Percentiles rank a stretch among this genome's conserved stretches.
Evolutionary conservation across 1,284 basidiomycete species (phyloP).

Genomic region (Vanrija sp.): DNA sequence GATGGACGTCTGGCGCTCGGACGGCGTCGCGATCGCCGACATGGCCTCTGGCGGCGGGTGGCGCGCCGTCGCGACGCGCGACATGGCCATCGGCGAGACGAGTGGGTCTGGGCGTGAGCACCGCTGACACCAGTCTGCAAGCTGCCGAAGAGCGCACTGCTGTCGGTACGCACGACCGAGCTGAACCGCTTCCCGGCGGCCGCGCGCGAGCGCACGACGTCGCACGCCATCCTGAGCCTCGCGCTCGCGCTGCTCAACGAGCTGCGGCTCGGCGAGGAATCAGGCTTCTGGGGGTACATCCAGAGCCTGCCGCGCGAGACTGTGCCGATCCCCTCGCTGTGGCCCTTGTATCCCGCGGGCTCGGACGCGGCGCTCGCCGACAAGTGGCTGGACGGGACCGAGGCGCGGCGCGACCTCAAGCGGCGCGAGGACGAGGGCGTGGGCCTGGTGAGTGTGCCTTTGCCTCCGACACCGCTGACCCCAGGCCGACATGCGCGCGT

Average conservation of each 20-base stretch:
- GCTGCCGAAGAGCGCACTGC: slow-evolving; percentile 43
- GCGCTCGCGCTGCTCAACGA: slow-evolving; percentile 48
- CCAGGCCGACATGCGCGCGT: slow-evolving; percentile 32
- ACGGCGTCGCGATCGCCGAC: slow-evolving; percentile 13
- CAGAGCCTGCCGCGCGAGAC: slow-evolving; percentile 42
- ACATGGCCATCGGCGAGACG: slow-evolving; percentile 18
- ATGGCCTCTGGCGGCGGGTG: slow-evolving; percentile 24
- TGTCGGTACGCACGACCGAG: slow-evolving; percentile 37
- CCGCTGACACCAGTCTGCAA: slow-evolving; percentile 33
- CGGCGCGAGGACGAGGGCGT: slow-evolving; percentile 31
- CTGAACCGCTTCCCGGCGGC: slow-evolving; percentile 10
- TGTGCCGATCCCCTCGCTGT: slow-evolving; percentile 42
- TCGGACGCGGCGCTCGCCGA: slow-evolving; percentile 32
- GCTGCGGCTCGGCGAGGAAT: slow-evolving; percentile 33
- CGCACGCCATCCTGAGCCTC: slow-evolving; percentile 39
- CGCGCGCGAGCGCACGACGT: slow-evolving; percentile 4
- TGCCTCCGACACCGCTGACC: neutral
- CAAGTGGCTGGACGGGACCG: slow-evolving; percentile 40
- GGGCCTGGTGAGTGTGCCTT: slow-evolving; percentile 33
- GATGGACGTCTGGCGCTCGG: slow-evolving; percentile 9
- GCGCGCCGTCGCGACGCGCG: slow-evolving; percentile 12
- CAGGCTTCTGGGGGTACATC: slow-evolving; percentile 46
- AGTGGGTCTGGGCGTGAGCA: slow-evolving; percentile 9
- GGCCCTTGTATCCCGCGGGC: slow-evolving; percentile 28
- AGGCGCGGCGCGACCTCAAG: slow-evolving; percentile 37